phyloP scores from a whole-genome alignment of 176 grass and related monocot species.

The Alloteropsis semialata region DNA sequence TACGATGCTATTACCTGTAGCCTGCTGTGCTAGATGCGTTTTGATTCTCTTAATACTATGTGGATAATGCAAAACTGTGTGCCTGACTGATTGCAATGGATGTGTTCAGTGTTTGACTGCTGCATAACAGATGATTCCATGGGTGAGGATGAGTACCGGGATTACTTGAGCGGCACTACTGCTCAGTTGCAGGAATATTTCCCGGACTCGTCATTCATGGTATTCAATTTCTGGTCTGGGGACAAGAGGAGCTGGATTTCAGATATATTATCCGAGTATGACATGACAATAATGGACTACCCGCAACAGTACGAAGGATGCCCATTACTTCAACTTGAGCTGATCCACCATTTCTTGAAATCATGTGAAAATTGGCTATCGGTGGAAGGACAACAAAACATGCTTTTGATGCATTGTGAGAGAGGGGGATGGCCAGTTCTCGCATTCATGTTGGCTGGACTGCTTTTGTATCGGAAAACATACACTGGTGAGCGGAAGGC shows the following conservation, averaged over 20 bases:
- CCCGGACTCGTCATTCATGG: constrained; percentile 87
- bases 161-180: constrained; percentile 81
- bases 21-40: constrained; percentile 1
- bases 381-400: constrained; percentile 89
- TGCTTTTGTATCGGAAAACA: constrained; percentile 81
- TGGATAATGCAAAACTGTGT: background rate
- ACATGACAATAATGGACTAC: constrained; percentile 97
- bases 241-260: constrained; percentile 82
- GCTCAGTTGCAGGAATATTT: constrained; percentile 81
- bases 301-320: constrained; percentile 93
- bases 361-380: constrained; percentile 97
- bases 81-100: background rate
- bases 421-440: constrained; percentile 94
- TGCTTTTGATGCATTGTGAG: constrained; percentile 92
- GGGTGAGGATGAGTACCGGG: constrained; percentile 67
- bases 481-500: constrained; percentile 87
- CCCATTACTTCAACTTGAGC: constrained; percentile 85
- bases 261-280: constrained; percentile 89
- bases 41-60: background rate
- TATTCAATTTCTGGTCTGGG: constrained; percentile 82
- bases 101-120: constrained; percentile 82
- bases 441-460: constrained; percentile 89
- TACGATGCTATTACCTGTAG: background rate
- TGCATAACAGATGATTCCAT: constrained; percentile 90
- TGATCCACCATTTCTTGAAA: constrained; percentile 96